Evolutionary conservation across 495 filamentous ascomycete genomes (phyloP).

Genomic region (Tuber melanosporum): DNA sequence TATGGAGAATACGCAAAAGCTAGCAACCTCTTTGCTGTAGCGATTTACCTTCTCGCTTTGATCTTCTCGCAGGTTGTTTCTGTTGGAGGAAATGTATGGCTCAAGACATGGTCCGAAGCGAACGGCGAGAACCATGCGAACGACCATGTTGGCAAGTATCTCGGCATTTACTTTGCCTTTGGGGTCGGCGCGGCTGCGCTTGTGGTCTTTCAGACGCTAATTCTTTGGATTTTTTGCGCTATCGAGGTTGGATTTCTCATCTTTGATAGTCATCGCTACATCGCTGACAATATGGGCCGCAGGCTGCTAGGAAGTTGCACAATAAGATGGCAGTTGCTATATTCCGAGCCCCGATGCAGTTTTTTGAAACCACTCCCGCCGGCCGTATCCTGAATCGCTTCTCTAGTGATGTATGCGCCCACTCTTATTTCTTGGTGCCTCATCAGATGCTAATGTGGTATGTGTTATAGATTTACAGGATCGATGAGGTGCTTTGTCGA

Average conservation of each 20-base stretch:
- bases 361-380: conserved; percentile 98
- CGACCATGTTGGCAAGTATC: conserved; percentile 73
- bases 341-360: conserved; percentile 96
- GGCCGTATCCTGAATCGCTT: conserved; percentile 95
- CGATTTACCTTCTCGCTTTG: conserved; percentile 69
- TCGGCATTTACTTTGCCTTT: conserved; percentile 90
- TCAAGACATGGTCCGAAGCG: conserved; percentile 82
- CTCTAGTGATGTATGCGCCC: conserved; percentile 54
- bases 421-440: conserved; percentile 28
- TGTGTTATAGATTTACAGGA: conserved; percentile 71
- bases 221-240: conserved; percentile 98
- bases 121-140: conserved; percentile 65
- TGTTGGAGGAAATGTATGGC: conserved; percentile 78
- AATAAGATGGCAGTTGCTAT: conserved; percentile 97
- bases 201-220: conserved; percentile 85
- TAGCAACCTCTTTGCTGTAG: conserved; percentile 78
- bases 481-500: conserved; percentile 89
- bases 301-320: conserved; percentile 91
- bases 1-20: conserved; percentile 87
- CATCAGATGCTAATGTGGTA: conserved; percentile 35
- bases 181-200: conserved; percentile 81
- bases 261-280: conserved; percentile 8
- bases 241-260: conserved; percentile 63
- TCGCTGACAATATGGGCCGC: conserved; percentile 23
- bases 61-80: conserved; percentile 73